Evolutionary conservation across 2,329 filamentous ascomycete species (phyloP).

Genomic region (Colletotrichum lindemuthianum): DNA sequence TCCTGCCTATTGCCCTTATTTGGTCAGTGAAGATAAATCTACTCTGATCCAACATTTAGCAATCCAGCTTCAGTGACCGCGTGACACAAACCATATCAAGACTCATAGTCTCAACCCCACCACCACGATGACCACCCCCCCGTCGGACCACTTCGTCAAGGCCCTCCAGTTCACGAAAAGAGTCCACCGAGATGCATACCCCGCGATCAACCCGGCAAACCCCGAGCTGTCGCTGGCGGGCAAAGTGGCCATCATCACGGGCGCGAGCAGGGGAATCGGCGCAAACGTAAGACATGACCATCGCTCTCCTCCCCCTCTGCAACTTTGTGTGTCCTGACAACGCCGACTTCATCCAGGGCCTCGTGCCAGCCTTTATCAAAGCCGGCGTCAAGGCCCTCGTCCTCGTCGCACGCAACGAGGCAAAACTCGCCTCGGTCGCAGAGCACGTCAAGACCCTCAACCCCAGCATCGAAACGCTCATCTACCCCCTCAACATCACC

Average conservation of each 20-base stretch:
- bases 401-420: constrained; percentile 46
- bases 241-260: constrained; percentile 70
- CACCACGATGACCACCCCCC: neutral
- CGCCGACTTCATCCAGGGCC: constrained; percentile 13
- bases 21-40: rapidly evolving
- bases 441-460: constrained; percentile 44
- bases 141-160: constrained; percentile 7
- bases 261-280: constrained; percentile 71
- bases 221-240: constrained; percentile 50
- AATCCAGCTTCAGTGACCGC: too few species aligned
- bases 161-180: constrained; percentile 12
- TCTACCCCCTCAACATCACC: constrained; percentile 1
- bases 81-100: too few species aligned
- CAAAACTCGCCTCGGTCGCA: constrained; percentile 47
- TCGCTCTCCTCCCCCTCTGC: too few species aligned
- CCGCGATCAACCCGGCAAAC: constrained; percentile 44
- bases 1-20: too few species aligned
- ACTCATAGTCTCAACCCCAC: too few species aligned
- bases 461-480: constrained; percentile 22
- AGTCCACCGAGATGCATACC: constrained; percentile 38
- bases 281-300: neutral
- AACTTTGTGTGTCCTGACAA: neutral
- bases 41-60: too few species aligned
- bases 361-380: constrained; percentile 38
- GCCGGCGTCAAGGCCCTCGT: constrained; percentile 37